Evolutionary conservation across 352 stramenopile species (phyloP).

Genomic region (Globisporangium camurandrum): DNA sequence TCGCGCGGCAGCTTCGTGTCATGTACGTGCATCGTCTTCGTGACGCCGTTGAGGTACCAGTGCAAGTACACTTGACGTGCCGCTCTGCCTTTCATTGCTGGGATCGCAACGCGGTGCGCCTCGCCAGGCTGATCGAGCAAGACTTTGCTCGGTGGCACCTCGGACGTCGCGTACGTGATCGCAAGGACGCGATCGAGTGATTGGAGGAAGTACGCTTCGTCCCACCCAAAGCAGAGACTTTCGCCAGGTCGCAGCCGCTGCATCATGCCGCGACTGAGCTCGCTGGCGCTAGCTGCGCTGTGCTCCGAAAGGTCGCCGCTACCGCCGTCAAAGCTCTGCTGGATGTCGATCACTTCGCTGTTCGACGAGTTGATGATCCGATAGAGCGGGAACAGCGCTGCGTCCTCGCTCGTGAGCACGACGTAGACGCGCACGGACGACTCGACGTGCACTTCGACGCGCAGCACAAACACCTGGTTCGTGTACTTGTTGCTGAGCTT

Average conservation of each 20-base stretch:
- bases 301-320: conserved; percentile 38
- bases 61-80: conserved; percentile 48
- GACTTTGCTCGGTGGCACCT: conserved; percentile 40
- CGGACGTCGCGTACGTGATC: conserved; percentile 47
- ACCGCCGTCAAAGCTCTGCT: conserved; percentile 66
- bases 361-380: conserved; percentile 72
- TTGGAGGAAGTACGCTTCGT: conserved; percentile 74
- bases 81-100: conserved; percentile 21
- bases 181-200: conserved; percentile 53
- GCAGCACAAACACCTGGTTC: conserved; percentile 66
- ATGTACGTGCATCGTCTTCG: conserved; percentile 76
- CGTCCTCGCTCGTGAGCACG: conserved; percentile 66
- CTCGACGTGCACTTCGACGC: conserved; percentile 73
- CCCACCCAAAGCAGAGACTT: conserved; percentile 76
- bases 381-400: conserved; percentile 57
- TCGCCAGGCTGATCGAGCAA: conserved; percentile 68
- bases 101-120: conserved; percentile 54
- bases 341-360: conserved; percentile 68
- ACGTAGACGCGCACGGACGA: conserved; percentile 65
- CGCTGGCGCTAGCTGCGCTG: conserved; percentile 16
- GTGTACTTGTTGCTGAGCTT: conserved; percentile 84
- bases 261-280: conserved; percentile 57
- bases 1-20: conserved; percentile 51
- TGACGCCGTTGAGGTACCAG: conserved; percentile 77
- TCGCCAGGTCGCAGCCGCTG: conserved; percentile 65